Conservation (phyloP, 352 stramenopile genomes). For the Hyaloperonospora arabidopsidis region DNA sequence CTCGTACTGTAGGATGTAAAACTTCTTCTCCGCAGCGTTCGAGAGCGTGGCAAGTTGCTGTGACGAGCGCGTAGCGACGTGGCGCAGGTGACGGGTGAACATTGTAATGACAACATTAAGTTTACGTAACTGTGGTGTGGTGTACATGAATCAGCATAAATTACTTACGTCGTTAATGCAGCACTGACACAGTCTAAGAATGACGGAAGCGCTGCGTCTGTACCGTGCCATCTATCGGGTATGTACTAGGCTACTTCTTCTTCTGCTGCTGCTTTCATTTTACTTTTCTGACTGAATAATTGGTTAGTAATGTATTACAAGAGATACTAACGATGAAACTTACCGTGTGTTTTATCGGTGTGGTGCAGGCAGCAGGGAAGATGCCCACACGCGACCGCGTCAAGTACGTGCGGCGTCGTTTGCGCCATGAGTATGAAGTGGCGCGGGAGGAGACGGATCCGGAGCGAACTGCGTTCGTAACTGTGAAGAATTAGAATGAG, state of each 20-base stretch:
- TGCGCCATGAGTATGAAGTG: slow-evolving; percentile 69
- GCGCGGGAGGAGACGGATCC: slow-evolving; percentile 41
- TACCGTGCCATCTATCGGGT: slow-evolving; percentile 77
- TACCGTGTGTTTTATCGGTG: background rate
- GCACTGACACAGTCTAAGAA: slow-evolving; percentile 8
- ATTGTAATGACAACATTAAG: no score
- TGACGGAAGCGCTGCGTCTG: slow-evolving; percentile 40
- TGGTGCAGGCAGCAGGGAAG: slow-evolving; percentile 38
- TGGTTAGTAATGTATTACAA: no score
- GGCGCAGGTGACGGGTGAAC: background rate
- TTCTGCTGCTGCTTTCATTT: no score
- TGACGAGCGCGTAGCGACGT: slow-evolving; percentile 9
- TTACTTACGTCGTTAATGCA: background rate
- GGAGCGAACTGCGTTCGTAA: slow-evolving; percentile 48
- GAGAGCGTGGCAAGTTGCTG: slow-evolving; percentile 29
- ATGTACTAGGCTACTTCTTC: no score
- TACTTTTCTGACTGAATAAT: background rate
- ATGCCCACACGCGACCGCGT: slow-evolving; percentile 62
- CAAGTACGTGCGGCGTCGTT: slow-evolving; percentile 55
- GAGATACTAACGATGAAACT: slow-evolving; percentile 4
- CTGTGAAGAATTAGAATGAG: background rate
- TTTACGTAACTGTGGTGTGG: no score
- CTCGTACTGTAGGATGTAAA: slow-evolving; percentile 64
- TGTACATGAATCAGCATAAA: no score
- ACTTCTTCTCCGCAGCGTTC: slow-evolving; percentile 43